Conservation (phyloP, 257 asterid species). For the Rehmannia glutinosa region DNA sequence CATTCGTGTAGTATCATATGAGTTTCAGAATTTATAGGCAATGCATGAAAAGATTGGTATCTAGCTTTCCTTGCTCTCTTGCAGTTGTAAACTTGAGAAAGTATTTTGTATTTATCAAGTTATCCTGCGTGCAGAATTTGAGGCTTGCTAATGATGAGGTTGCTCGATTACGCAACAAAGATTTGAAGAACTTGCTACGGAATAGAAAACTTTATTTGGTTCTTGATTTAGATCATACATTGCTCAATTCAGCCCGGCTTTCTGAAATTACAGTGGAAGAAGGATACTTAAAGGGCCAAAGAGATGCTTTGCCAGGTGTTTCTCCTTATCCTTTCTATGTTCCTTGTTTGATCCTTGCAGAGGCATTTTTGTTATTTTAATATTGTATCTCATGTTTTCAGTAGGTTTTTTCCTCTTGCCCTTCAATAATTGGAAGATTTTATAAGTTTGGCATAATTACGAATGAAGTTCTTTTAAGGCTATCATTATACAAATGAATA, state of each 20-base stretch:
- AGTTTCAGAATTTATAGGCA: background rate
- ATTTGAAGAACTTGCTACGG: background rate
- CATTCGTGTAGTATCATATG: background rate
- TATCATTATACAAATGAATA: too few species aligned
- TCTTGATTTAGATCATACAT: conserved; percentile 1
- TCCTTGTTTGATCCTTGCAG: background rate
- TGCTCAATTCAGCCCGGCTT: background rate
- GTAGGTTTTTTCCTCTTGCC: background rate
- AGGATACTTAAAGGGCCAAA: background rate
- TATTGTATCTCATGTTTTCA: background rate
- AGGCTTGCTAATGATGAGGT: background rate
- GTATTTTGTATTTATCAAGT: background rate
- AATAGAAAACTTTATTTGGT: background rate
- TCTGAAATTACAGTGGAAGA: background rate
- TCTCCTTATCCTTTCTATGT: background rate
- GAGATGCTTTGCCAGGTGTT: conserved; percentile 1
- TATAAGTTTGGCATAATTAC: background rate
- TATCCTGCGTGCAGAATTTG: background rate
- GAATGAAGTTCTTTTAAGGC: background rate
- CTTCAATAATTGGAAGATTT: background rate
- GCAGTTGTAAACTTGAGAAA: background rate
- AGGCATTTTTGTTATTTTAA: background rate
- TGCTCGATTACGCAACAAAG: background rate
- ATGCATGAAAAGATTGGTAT: background rate
- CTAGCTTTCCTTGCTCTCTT: background rate